Base-by-base conservation (phyloP, 2,329 filamentous ascomycete species). In the Calonectria hongkongensis region DNA sequence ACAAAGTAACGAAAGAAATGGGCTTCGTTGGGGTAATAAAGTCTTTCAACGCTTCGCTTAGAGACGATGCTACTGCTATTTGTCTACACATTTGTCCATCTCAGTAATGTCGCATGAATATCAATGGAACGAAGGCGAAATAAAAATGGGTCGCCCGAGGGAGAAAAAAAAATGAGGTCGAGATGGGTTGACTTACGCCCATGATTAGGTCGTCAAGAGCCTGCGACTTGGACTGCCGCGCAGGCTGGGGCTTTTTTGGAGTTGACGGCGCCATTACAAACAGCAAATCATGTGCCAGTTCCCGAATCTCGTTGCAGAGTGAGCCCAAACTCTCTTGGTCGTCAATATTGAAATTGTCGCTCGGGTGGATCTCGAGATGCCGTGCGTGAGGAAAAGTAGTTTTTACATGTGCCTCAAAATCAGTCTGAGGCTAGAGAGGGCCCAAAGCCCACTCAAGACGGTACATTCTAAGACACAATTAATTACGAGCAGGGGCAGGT, bases 61-160 rank as follows among this genome's bases (percentile, higher is more conserved):
- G 95, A 98, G 18, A 96, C 93, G 77, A 98, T 98, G 80, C 94
- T 97, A 84, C 94, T 96, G 82, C 92, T 96, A 82, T 98, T 98
- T 71, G 95, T 98, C 91, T 94, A 41, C 28, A 41, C 28, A 16
- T 27, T 65, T 30, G 25, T 50, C 33, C n/a, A 41, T 41, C 21
- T 71, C 39, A 73, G 74, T 74, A 41, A 76, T 66, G 36, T 60
- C 33, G 33, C 21, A 33, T 54, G 12, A 16, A 13, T 21, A 66
- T n/a, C 16, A 39, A 28, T 54, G 36, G 43, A 30, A 36, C 16
- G 21, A 36, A 10, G 18, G 50, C 33, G 9, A 43, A 21, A 45
- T 33, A 54, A 18, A 36, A 27, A 27, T 41, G 36, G 33, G n/a
- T 7, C 33, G n/a, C 54, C 6, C 54, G 13, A 33, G 30, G 15